phyloP scores from a whole-genome alignment of 768 basidiomycete species.

The Russula earlei region DNA sequence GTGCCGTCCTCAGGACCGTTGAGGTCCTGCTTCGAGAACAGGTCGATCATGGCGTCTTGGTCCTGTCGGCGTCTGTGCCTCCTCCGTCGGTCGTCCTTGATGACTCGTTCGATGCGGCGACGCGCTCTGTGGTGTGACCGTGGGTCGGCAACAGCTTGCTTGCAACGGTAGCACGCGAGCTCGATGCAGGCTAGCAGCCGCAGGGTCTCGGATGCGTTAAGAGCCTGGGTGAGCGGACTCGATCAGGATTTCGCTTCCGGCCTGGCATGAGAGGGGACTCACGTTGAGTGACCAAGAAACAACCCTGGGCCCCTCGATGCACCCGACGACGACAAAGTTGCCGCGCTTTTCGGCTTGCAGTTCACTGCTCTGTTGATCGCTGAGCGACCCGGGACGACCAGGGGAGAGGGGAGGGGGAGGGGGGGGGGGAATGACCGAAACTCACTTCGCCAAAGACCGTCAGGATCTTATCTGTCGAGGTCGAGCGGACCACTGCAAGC shows the following conservation, averaged over 20 bases:
- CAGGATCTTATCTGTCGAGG: conserved; percentile 58
- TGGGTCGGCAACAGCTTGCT: conserved; percentile 59
- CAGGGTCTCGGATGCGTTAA: conserved; percentile 77
- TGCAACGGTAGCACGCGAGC: conserved; percentile 73
- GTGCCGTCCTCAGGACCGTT: conserved; percentile 18
- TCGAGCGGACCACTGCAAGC: conserved; percentile 49
- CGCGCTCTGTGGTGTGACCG: conserved; percentile 52
- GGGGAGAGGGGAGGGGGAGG: neutral
- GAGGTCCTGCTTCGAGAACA: conserved; percentile 52
- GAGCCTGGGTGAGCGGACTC: conserved; percentile 38
- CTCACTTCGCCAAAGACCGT: conserved; percentile 62
- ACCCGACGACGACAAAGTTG: conserved; percentile 78
- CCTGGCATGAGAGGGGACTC: conserved; percentile 21
- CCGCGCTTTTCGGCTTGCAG: conserved; percentile 81
- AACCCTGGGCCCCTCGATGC: conserved; percentile 62
- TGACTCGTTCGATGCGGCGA: conserved; percentile 67
- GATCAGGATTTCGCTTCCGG: conserved; percentile 1
- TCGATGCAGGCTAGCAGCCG: conserved; percentile 77
- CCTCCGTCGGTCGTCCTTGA: conserved; percentile 75
- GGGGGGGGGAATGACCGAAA: neutral
- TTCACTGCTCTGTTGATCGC: conserved; percentile 43
- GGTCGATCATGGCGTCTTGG: conserved; percentile 73
- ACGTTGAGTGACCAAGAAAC: conserved; percentile 84
- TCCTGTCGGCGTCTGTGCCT: conserved; percentile 78
- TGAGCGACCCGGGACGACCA: conserved; percentile 15